These are phyloP conservation scores for Phytophthora quininea DNA, from an alignment of 352 stramenopile genomes.

Conservation along the genomic window DNA sequence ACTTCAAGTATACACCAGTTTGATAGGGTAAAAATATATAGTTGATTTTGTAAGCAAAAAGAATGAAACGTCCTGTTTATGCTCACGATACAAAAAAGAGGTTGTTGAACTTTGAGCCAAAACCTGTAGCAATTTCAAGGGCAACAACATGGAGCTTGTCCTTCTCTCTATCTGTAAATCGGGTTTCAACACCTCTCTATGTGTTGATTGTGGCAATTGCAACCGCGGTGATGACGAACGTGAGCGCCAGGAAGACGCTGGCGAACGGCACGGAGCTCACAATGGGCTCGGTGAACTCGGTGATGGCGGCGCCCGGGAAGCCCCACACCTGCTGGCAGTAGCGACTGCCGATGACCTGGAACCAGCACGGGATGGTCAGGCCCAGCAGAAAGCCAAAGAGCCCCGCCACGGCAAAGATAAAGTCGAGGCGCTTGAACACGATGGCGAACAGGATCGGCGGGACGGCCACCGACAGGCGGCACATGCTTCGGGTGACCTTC, in stretches of 20 bases:
- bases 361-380: slow-evolving; percentile 83
- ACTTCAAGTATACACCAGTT: slow-evolving; percentile 18
- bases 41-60: background rate
- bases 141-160: background rate
- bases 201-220: slow-evolving; percentile 68
- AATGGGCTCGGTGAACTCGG: slow-evolving; percentile 66
- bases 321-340: slow-evolving; percentile 81
- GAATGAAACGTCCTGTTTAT: no score
- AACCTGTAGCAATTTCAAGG: background rate
- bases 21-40: background rate
- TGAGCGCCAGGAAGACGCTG: slow-evolving; percentile 61
- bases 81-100: background rate
- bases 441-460: slow-evolving; percentile 78
- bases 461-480: slow-evolving; percentile 64
- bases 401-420: slow-evolving; percentile 80
- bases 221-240: slow-evolving; percentile 71
- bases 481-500: slow-evolving; percentile 55
- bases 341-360: slow-evolving; percentile 81
- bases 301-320: slow-evolving; percentile 69
- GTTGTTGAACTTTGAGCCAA: background rate
- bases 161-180: background rate
- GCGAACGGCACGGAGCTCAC: slow-evolving; percentile 76
- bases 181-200: slow-evolving; percentile 14
- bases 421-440: slow-evolving; percentile 89
- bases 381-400: slow-evolving; percentile 83